Conservation (phyloP, 352 stramenopile species). For the Phytophthora capsici region DNA sequence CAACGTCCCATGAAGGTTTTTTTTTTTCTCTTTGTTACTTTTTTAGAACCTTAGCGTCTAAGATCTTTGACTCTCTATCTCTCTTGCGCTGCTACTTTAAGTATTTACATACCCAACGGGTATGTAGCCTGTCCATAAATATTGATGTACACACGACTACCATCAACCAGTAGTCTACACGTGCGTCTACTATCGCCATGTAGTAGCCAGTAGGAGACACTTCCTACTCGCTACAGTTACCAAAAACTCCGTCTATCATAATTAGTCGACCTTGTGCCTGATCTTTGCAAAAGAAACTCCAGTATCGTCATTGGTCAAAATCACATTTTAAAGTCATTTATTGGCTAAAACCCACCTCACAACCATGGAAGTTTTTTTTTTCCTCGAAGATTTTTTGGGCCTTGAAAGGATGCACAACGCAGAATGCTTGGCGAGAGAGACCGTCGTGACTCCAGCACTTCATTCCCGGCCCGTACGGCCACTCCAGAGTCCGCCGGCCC, state of each 20-base stretch:
- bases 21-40: conserved; percentile 10
- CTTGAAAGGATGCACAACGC: conserved; percentile 51
- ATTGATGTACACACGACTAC: background rate
- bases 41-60: conserved; percentile 28
- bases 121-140: background rate
- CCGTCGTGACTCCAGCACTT: background rate
- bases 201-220: conserved; percentile 11
- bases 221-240: conserved; percentile 10
- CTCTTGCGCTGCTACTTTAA: too few species aligned
- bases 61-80: conserved; percentile 5
- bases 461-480: background rate
- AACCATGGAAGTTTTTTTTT: conserved; percentile 39
- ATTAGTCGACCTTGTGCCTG: conserved; percentile 13
- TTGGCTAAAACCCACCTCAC: conserved; percentile 17
- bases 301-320: conserved; percentile 14
- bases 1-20: background rate
- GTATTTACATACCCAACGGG: too few species aligned
- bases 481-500: background rate
- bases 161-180: background rate
- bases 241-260: background rate
- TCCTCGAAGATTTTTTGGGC: conserved; percentile 36
- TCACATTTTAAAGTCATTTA: background rate
- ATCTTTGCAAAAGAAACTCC: conserved; percentile 8
- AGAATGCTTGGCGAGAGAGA: conserved; percentile 40
- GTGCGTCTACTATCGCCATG: background rate